Conservation (phyloP, 2,329 filamentous ascomycete genomes). For the Arthrobotrys conoides region DNA sequence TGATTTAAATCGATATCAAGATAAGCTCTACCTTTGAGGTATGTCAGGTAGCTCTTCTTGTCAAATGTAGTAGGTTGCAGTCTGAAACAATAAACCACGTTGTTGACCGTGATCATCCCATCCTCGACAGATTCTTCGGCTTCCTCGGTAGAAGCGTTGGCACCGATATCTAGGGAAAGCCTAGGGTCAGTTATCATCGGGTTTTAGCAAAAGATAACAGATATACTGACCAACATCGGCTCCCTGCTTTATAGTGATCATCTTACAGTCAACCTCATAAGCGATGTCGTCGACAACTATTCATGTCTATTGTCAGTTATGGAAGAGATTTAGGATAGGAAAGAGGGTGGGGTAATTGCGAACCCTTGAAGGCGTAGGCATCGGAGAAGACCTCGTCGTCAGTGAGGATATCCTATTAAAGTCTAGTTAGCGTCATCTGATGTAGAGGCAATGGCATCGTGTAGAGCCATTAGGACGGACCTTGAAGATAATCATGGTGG, state of each 20-base stretch:
- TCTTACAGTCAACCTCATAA: conserved; percentile 92
- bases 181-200: conserved; percentile 8
- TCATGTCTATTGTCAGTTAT: background rate
- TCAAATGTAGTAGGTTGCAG: conserved; percentile 82
- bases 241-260: conserved; percentile 79
- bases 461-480: conserved; percentile 68
- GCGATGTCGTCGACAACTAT: conserved; percentile 78
- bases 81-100: conserved; percentile 93
- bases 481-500: conserved; percentile 82
- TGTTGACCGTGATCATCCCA: conserved; percentile 81
- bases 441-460: background rate
- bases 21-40: conserved; percentile 82
- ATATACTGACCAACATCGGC: conserved; percentile 77
- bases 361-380: conserved; percentile 82
- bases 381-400: conserved; percentile 98
- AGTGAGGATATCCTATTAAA: conserved; percentile 83
- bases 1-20: background rate
- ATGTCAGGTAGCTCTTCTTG: conserved; percentile 86
- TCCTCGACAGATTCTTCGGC: conserved; percentile 82
- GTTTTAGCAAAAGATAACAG: background rate
- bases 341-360: background rate
- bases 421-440: conserved; percentile 34
- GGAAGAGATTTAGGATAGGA: background rate
- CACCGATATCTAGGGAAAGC: conserved; percentile 80
- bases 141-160: conserved; percentile 96